Conservation (phyloP, 202 grass and related monocot genomes). For the Panicum virgatum region DNA sequence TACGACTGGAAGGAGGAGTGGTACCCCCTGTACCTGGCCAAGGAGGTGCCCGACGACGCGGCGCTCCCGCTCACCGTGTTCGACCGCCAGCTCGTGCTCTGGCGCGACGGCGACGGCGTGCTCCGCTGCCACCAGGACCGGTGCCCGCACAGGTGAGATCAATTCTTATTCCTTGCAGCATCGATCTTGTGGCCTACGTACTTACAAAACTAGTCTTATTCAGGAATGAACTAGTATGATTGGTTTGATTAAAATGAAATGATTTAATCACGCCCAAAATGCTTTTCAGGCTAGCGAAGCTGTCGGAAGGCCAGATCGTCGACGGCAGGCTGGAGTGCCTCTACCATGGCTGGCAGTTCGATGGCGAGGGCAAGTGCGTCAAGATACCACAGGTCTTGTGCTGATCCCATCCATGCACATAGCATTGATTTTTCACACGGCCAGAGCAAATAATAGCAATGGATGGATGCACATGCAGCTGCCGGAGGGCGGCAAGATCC, state of each 20-base stretch:
- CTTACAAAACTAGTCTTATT: background rate
- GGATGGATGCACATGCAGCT: constrained; percentile 26
- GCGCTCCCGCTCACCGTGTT: constrained; percentile 81
- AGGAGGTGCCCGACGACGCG: constrained; percentile 74
- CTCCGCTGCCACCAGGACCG: constrained; percentile 88
- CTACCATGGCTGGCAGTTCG: constrained; percentile 97
- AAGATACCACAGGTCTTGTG: constrained; percentile 72
- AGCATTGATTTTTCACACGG: background rate
- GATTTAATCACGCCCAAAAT: background rate
- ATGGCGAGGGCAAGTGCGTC: constrained; percentile 87
- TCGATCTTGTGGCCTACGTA: background rate
- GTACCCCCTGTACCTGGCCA: constrained; percentile 88
- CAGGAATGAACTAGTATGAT: no score
- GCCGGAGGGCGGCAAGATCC: constrained; percentile 79
- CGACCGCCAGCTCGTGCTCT: constrained; percentile 89
- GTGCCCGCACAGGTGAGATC: constrained; percentile 73
- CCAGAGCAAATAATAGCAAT: no score
- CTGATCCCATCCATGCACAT: background rate
- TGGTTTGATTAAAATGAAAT: background rate
- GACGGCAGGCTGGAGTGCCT: constrained; percentile 91
- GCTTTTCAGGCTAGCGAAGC: constrained; percentile 70
- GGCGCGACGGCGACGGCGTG: constrained; percentile 64
- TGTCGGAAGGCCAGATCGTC: constrained; percentile 87
- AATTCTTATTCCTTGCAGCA: background rate
- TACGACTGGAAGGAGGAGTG: constrained; percentile 97